Evolutionary conservation across 495 filamentous ascomycete genomes (phyloP).

Genomic region (Daldinia concentrica): DNA sequence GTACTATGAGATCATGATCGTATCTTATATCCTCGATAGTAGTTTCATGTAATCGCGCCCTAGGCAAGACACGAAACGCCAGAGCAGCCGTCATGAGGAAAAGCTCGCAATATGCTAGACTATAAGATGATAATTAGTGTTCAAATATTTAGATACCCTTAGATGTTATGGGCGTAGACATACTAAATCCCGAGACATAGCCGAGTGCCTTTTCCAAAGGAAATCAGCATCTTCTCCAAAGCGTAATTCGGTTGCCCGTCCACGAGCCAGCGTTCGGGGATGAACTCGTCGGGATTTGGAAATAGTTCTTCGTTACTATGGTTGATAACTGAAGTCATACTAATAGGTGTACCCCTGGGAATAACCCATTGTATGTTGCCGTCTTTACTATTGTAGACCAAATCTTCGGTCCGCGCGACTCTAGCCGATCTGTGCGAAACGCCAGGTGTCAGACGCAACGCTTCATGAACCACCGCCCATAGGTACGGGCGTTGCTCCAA

Average conservation of each 20-base stretch:
- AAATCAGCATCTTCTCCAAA: slow-evolving; percentile 57
- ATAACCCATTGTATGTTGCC: slow-evolving; percentile 47
- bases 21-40: slow-evolving; percentile 42
- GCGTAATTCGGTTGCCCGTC: slow-evolving; percentile 45
- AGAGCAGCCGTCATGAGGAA: slow-evolving; percentile 45
- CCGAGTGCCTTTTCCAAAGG: slow-evolving; percentile 60
- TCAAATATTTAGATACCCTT: neutral
- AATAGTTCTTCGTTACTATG: slow-evolving; percentile 60
- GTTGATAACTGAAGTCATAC: slow-evolving; percentile 58
- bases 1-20: slow-evolving; percentile 44
- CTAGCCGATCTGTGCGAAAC: slow-evolving; percentile 52
- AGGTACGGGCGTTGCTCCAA: slow-evolving; percentile 59
- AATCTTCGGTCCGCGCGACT: slow-evolving; percentile 44
- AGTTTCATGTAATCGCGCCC: slow-evolving; percentile 38
- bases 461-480: slow-evolving; percentile 55
- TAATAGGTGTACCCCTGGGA: slow-evolving; percentile 54
- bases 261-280: slow-evolving; percentile 62
- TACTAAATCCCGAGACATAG: slow-evolving; percentile 62
- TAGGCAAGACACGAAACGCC: slow-evolving; percentile 40
- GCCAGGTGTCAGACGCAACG: slow-evolving; percentile 56
- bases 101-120: slow-evolving; percentile 48
- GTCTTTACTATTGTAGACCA: slow-evolving; percentile 51
- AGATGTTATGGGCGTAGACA: slow-evolving; percentile 1
- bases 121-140: slow-evolving; percentile 14
- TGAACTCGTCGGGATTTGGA: slow-evolving; percentile 57